These are phyloP conservation scores for Fraxinus excelsior DNA, from an alignment of 257 asterid species.

Conservation along the genomic window DNA sequence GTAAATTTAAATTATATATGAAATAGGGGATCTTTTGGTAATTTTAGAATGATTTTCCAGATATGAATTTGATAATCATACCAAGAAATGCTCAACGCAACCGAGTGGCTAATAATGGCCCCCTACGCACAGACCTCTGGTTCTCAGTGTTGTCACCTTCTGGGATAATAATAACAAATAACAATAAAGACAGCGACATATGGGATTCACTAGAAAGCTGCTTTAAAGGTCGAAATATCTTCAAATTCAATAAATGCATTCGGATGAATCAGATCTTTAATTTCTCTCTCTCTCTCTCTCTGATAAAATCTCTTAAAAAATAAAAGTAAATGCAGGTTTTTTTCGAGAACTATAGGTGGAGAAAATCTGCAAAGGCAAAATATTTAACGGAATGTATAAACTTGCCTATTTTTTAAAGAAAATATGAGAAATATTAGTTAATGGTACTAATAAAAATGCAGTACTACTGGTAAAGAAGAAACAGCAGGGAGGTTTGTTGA, in stretches of 20 bases:
- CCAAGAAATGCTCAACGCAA: constrained; percentile 30
- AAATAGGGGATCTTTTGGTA: constrained; percentile 36
- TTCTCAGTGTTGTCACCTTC: constrained; percentile 38
- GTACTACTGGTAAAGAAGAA: no score
- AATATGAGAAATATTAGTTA: no score
- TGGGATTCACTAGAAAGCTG: constrained; percentile 35
- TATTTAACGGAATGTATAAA: no score
- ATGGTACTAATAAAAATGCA: no score
- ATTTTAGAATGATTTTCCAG: constrained; percentile 3
- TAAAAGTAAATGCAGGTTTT: not conserved
- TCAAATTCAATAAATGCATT: constrained; percentile 10
- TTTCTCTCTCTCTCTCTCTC: not conserved
- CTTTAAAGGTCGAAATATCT: constrained; percentile 14
- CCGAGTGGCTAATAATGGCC: constrained; percentile 33
- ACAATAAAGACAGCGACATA: constrained; percentile 24
- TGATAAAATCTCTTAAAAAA: no score
- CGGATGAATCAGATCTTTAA: constrained; percentile 13
- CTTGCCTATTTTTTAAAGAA: no score
- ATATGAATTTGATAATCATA: constrained; percentile 22
- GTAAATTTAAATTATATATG: constrained; percentile 26
- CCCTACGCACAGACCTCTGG: constrained; percentile 24
- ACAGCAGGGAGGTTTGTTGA: no score
- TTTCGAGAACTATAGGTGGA: not conserved
- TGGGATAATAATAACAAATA: constrained; percentile 15
- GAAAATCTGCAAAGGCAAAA: not conserved